A percentile compares a stretch with the other conserved stretches of the same genome.
Evolutionary conservation across 2,329 filamentous ascomycete species (phyloP).

Genomic region (Mollisia scopiformis): DNA sequence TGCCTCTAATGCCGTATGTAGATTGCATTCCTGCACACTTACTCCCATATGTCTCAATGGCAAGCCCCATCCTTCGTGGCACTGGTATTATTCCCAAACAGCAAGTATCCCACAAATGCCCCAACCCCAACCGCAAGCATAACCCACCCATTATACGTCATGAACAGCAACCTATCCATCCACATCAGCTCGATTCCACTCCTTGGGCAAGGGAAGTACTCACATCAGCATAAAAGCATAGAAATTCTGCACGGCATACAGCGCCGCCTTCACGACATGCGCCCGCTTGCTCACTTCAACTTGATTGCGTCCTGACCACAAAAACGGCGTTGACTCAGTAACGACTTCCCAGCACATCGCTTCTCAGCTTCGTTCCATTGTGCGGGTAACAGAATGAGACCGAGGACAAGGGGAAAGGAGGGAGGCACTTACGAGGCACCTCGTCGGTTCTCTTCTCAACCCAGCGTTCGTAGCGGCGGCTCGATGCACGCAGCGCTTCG

Average conservation of each 20-base stretch:
- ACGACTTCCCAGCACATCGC: conserved; percentile 23
- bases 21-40: neutral
- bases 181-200: conserved; percentile 13
- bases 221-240: conserved; percentile 99
- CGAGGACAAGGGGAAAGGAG: neutral
- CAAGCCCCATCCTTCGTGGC: conserved; percentile 88
- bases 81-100: conserved; percentile 73
- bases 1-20: neutral
- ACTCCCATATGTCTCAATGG: conserved; percentile 57
- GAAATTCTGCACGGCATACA: conserved; percentile 95
- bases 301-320: conserved; percentile 74
- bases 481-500: conserved; percentile 80
- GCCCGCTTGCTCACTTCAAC: conserved; percentile 64
- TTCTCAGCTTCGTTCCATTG: conserved; percentile 31
- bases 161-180: conserved; percentile 84
- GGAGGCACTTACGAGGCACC: conserved; percentile 33
- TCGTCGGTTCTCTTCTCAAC: conserved; percentile 27
- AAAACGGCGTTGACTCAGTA: conserved; percentile 67
- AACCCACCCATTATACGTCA: conserved; percentile 99
- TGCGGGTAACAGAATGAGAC: neutral
- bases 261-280: conserved; percentile 75
- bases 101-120: conserved; percentile 83
- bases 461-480: conserved; percentile 73
- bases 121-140: conserved; percentile 91
- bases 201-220: conserved; percentile 46